Evolutionary conservation across 2,329 filamentous ascomycete species (phyloP), one percentile per base, ranked within the genome.

Genomic region (Thermothelomyces thermophilus): DNA sequence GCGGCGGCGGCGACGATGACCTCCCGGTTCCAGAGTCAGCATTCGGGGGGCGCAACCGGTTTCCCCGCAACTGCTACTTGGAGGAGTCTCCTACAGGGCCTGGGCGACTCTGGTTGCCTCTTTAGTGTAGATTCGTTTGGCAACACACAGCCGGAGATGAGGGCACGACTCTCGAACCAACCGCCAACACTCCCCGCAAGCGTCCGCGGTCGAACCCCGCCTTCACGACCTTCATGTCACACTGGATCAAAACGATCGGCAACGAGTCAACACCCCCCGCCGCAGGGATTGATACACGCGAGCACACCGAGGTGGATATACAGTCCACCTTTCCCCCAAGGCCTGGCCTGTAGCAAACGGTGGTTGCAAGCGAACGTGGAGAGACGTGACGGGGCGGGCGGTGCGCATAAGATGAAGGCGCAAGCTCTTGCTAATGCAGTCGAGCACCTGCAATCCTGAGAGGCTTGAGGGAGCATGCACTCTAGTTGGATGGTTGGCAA

Each of bases 1-100:
- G 19, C 24, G 9, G 9, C 5, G 24, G 24, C 24, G 24, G 9
- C 5, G 9, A 22, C 19, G 36, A 41, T 44, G 43, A 42, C 28
- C 46, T 50, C 33, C 53, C 51, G 53, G 53, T 53, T 46, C 40
- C 53, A 50, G 55, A 51, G 54, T 5, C 24, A 26, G 9, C 5
- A 9, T 26, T 9, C 24, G 9, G 30, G 30, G 5, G 14, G 30
- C 30, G 30, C 30, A 33, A n/a, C 11, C 30, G 30, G 30, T 33
- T 33, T 33, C 5, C 24, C 24, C 5, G 24, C 24, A 26, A 26
- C 9, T 26, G 24, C 9, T 35, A 14, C 6, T 35, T 5, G 33
- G n/a, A n/a, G n/a, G n/a, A n/a, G n/a, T n/a, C n/a, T n/a, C n/a
- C n/a, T n/a, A n/a, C n/a, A n/a, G n/a, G n/a, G n/a, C n/a, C n/a